Base-by-base conservation (phyloP, 2,329 filamentous ascomycete genomes). In the Fusarium xylarioides region DNA sequence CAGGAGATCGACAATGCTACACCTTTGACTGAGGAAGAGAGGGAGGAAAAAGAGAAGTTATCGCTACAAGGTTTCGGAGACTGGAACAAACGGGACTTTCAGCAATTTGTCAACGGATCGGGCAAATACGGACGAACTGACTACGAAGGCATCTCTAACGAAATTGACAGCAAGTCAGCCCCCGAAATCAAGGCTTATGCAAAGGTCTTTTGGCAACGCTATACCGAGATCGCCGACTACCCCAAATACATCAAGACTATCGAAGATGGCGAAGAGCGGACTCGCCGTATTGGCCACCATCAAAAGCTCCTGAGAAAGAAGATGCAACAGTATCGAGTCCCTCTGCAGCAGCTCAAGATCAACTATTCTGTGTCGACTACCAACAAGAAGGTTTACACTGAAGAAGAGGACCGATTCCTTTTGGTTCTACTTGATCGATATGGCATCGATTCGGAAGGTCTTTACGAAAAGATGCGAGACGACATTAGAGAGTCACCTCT, bases 341-440 rank as follows among this genome's bases (percentile, higher is more conserved):
- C 96, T 30, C 88, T 99, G 21, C 96, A 99, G 82, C 96, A 99
- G 83, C 91, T 99, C 79, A 97, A 97, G 86, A 95, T 99, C 85
- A 98, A 97, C 84, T 99, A 99, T 83, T 97, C 95, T 1, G 96
- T 99, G 34, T 97, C 95, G 11, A 99, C 96, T 5, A 99, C 97
- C 15, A 99, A 99, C 89, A 99, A 99, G 86, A 99, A 99, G 85
- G 95, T 99, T 2, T 99, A 99, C 81, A 98, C 95, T 0, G 97
- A 99, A 81, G 96, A 99, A 80, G 96, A 99, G 82, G 96, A 99
- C 80, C 91, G 96, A 7, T 99, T 99, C 84, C 84, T 99, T 58
- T 88, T 99, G 38, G 95, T 99, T 55, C 92, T 98, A 84, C 88
- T 99, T 11, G 95, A 99, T 83, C 93, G 92, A 81, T 93, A 95